Evolutionary conservation across 192 early-diverging fungal genomes (phyloP), one percentile per base, ranked within the genome.

Genomic region (Coemansia sp.): DNA sequence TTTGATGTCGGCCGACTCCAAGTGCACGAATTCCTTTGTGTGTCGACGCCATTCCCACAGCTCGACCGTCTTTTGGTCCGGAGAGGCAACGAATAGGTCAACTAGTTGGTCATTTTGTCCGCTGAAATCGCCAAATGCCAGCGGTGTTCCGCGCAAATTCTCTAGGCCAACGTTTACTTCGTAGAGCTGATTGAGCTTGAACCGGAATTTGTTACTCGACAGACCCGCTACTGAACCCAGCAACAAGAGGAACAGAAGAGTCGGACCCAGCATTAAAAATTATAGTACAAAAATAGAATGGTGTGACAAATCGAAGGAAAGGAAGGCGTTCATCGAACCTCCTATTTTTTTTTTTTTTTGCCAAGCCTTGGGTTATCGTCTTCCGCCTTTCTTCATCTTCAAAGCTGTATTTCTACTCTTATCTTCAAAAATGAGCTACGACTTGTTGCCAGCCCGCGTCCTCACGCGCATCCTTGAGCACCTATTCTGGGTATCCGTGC

Each of bases 51-150:
- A 94, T 21, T 84, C 71, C 68, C 91, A 90, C 37, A 93, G 68
- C 61, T 86, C 84, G 16, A 93, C 73, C 0, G 84, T 73, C 13
- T 74, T 84, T 65, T 94, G 93, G 73, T 90, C 86, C 2, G 84
- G 56, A 37, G 83, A 83, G n/a, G 64, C 37, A 0, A 89, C 73
- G 65, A 97, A 88, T n/a, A 97, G 59, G 70, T 97, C 95, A 3
- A 91, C 92, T 82, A 79, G 88, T 72, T 92, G 93, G 73, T 92
- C 92, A 26, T 55, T 55, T 31, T 55, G 52, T 13, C 85, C 86
- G 76, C 93, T 91, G 31, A 93, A 91, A 74, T 95, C 94, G 6
- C 86, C 93, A 83, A 94, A 94, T 3, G 92, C 94, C 28, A 87
- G 87, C 10, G 93, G 87, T 8, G 88, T 87, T 21, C 92, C 93